Percentiles rank a stretch among this genome's conserved stretches.
phyloP scores from a whole-genome alignment of 192 early-diverging fungal genomes.

The Backusella luteola region DNA sequence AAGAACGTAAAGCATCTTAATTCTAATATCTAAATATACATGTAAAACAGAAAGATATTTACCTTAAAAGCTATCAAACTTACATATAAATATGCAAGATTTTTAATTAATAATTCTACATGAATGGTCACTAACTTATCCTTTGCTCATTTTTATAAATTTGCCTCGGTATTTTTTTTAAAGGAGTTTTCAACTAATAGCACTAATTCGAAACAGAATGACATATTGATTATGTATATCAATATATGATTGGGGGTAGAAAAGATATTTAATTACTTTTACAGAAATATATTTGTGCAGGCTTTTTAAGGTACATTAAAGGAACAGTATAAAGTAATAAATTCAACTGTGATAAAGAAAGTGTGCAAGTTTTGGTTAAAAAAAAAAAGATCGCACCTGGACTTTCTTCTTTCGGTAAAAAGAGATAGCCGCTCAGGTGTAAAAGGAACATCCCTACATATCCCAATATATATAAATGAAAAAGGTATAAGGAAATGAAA shows the following conservation, averaged over 20 bases:
- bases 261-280: not conserved
- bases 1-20: not conserved
- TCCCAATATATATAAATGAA: not conserved
- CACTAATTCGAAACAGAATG: not conserved
- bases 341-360: not conserved
- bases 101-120: not conserved
- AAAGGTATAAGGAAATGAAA: not conserved
- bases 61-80: not conserved
- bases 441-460: not conserved
- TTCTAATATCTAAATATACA: not conserved
- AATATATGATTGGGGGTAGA: not conserved
- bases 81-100: not conserved
- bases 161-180: not conserved
- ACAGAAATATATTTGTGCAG: not conserved
- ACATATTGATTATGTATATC: not conserved
- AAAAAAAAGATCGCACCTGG: not conserved
- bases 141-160: not conserved
- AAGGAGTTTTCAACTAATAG: not conserved
- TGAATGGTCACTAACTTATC: not conserved
- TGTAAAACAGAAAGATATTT: not conserved
- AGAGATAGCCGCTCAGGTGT: not conserved
- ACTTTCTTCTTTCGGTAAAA: not conserved
- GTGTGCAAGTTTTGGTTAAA: not conserved
- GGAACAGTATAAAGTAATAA: not conserved
- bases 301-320: not conserved